phyloP scores from a whole-genome alignment of 148 eudicot species.

The Rhododendron vialii region DNA sequence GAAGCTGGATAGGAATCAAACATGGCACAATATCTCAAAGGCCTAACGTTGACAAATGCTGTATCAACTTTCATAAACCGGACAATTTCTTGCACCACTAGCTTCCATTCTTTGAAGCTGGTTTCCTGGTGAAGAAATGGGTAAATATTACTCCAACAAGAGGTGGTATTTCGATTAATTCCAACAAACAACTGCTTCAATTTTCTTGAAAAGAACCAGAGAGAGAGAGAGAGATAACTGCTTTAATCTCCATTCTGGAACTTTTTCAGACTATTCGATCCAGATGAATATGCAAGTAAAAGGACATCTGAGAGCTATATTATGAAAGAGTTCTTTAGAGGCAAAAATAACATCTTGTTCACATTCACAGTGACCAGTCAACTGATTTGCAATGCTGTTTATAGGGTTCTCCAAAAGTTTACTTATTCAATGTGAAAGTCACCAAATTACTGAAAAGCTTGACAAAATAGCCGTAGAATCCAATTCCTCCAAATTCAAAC shows the following conservation, averaged over 20 bases:
- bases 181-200: background rate
- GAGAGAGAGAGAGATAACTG: no score
- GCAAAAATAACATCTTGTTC: background rate
- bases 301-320: background rate
- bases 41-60: slow-evolving; percentile 42
- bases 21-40: slow-evolving; percentile 71
- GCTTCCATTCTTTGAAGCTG: slow-evolving; percentile 87
- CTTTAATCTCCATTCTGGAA: background rate
- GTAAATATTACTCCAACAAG: background rate
- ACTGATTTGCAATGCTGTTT: background rate
- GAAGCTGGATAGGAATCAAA: slow-evolving; percentile 82
- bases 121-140: slow-evolving; percentile 49
- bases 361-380: background rate
- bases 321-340: background rate
- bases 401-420: background rate
- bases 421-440: background rate
- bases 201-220: background rate
- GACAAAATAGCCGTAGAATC: background rate
- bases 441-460: background rate
- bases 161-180: background rate
- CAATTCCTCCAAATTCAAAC: background rate
- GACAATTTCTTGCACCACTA: slow-evolving; percentile 78
- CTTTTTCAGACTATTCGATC: background rate
- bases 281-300: slow-evolving; percentile 2
- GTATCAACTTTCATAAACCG: slow-evolving; percentile 64